Conservation (phyloP, 305 asterid species). For the Fraxinus angustifolia region DNA sequence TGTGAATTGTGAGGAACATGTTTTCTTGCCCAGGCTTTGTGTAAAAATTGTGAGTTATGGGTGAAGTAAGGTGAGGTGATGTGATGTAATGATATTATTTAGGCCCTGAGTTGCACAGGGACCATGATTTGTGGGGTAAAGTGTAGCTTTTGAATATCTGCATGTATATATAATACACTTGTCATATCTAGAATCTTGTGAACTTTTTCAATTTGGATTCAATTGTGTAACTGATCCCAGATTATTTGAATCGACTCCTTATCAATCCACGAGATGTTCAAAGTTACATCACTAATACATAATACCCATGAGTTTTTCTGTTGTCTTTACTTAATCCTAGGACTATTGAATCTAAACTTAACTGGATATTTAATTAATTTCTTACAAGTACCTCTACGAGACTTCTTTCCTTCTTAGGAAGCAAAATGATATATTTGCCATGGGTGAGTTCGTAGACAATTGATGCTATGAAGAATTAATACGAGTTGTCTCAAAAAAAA, state of each 20-base stretch:
- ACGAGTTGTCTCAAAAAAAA: background rate
- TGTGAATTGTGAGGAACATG: background rate
- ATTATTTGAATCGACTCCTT: background rate
- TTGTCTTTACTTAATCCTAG: background rate
- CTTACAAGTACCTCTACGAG: background rate
- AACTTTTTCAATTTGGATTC: slow-evolving; percentile 13
- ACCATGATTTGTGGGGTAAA: slow-evolving; percentile 7
- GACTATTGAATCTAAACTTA: slow-evolving; percentile 8
- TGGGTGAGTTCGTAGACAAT: slow-evolving; percentile 8
- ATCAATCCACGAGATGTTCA: slow-evolving; percentile 5
- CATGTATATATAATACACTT: background rate
- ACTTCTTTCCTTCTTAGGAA: slow-evolving; percentile 16
- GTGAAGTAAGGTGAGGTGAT: slow-evolving; percentile 4
- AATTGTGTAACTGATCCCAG: background rate
- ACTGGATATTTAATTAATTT: background rate
- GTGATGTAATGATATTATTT: background rate
- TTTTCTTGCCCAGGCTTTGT: background rate
- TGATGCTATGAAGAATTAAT: slow-evolving; percentile 2
- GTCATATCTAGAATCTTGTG: background rate
- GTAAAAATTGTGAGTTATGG: background rate
- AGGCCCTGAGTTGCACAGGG: background rate
- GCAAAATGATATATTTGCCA: background rate
- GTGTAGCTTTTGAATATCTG: background rate
- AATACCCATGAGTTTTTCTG: background rate
- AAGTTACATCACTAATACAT: background rate